phyloP scores from a whole-genome alignment of 2,329 filamentous ascomycete species.

The Hypoxylon sp. region DNA sequence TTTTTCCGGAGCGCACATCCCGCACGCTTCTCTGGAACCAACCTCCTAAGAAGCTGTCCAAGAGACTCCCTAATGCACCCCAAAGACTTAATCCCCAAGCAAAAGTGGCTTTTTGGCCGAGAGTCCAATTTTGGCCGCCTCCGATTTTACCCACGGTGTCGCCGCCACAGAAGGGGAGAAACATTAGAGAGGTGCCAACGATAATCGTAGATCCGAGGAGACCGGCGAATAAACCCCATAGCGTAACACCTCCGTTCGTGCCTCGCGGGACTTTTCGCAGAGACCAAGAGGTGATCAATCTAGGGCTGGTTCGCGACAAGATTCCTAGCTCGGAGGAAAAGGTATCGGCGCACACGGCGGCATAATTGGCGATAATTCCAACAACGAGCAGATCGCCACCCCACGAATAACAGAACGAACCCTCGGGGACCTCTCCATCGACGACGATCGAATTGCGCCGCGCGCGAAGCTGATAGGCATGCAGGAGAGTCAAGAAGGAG shows the following conservation, averaged over 20 bases:
- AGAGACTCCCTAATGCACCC: conserved; percentile 80
- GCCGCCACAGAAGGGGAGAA: conserved; percentile 73
- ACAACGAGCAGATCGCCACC: conserved; percentile 69
- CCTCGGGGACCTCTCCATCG: conserved; percentile 39
- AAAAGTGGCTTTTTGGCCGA: conserved; percentile 55
- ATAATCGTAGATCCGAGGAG: conserved; percentile 77
- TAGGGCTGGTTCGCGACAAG: conserved; percentile 75
- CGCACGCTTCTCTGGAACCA: conserved; percentile 85
- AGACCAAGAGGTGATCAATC: conserved; percentile 83
- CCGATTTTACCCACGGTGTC: conserved; percentile 50
- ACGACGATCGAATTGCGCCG: conserved; percentile 54
- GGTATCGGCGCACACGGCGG: conserved; percentile 89
- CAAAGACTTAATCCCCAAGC: conserved; percentile 71
- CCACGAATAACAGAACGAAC: conserved; percentile 66
- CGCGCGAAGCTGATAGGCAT: conserved; percentile 65
- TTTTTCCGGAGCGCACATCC: conserved; percentile 83
- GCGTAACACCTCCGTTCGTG: conserved; percentile 91
- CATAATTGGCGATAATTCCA: conserved; percentile 83
- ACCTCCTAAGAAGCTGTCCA: conserved; percentile 89
- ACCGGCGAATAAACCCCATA: conserved; percentile 77
- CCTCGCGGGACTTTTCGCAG: conserved; percentile 84
- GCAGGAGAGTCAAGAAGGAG: conserved; percentile 68
- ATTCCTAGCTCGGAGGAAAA: conserved; percentile 97
- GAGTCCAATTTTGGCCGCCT: conserved; percentile 60
- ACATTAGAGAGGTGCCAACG: conserved; percentile 67